These are phyloP conservation scores for Scheffersomyces titani DNA, from an alignment of 1,139 yeast species.

Conservation along the genomic window DNA sequence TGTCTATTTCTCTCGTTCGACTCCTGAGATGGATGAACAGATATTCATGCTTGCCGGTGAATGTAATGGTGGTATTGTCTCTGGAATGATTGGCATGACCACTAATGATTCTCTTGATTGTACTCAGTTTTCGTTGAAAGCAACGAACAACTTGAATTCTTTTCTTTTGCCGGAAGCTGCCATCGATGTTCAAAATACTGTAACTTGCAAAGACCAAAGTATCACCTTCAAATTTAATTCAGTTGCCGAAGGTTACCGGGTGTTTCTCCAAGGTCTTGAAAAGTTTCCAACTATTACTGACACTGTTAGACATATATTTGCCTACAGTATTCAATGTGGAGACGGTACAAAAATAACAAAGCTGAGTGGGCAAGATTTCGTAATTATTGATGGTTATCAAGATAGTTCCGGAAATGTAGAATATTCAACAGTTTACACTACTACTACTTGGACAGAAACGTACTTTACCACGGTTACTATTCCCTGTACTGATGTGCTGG, in stretches of 20 bases:
- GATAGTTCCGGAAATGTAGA: constrained; percentile 2
- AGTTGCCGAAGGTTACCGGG: constrained; percentile 12
- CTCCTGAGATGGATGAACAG: constrained; percentile 17
- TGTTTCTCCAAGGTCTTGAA: constrained; percentile 17
- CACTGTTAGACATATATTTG: constrained; percentile 12
- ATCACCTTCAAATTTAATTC: constrained; percentile 10
- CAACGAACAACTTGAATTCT: constrained; percentile 15
- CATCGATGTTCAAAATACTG: constrained; percentile 2
- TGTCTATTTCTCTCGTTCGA: constrained; percentile 18
- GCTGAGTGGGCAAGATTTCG: constrained; percentile 8
- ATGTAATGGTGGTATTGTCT: constrained; percentile 14
- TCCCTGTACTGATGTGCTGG: not conserved
- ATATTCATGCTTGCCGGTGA: constrained; percentile 14
- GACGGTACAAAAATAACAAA: constrained; percentile 11
- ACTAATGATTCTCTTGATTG: constrained; percentile 16
- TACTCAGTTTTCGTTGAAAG: constrained; percentile 10
- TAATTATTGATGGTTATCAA: constrained; percentile 12
- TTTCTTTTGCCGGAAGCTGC: constrained; percentile 16
- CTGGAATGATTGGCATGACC: constrained; percentile 13
- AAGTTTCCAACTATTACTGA: constrained; percentile 7
- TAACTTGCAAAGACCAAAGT: constrained; percentile 9
- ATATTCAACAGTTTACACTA: not conserved
- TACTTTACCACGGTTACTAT: not conserved
- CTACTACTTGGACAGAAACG: constrained; percentile 5
- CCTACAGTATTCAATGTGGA: constrained; percentile 13